Evolutionary conservation across 2,329 filamentous ascomycete genomes (phyloP), one percentile per base, ranked within the genome.

Genomic region (Keithomyces neogunnii): DNA sequence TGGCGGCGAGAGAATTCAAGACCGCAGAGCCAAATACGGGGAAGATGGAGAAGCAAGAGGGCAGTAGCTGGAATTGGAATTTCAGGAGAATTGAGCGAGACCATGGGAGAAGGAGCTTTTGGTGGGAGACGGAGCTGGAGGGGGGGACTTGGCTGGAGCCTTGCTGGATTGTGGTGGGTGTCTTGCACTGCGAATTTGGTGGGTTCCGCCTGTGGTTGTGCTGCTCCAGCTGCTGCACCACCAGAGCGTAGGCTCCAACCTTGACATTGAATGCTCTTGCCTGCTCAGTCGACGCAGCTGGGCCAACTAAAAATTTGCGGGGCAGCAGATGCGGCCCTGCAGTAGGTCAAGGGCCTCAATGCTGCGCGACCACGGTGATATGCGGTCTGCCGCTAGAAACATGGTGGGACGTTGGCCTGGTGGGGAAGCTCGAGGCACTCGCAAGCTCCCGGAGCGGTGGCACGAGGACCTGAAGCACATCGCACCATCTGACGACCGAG

Each of bases 301-400:
- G 39, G 39, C 39, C 39, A 42, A 42, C 39, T 42, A 42, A 26
- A 29, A 42, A 3, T 13, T 10, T 42, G 39, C 28, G 39, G 39
- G 39, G 43, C 29, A 45, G 31, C 43, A 5, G n/a, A 36, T 39
- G 26, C 26, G 35, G 13, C 32, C 33, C 35, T 48, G 33, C 33
- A 31, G 33, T 19, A 38, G 10, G 9, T 5, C 36, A 38, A n/a
- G 3, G 3, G 36, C 11, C 36, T 13, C 13, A 5, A 10, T 42
- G 11, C 13, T 7, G 7, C 7, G 7, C 39, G 6, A 42, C 39
- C 39, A 42, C 29, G 19, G 19, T 19, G 19, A 19, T 31, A 31
- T 46, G 45, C 26, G 35, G 38, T 26, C 47, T 49, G 47, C 47
- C 43, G 47, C 39, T 36, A 49, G 47, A 31, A 30, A 33, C 39